A percentile compares a stretch with the other conserved stretches of the same genome.
phyloP scores from a whole-genome alignment of 805 yeast species.

The Debaryomyces castellii region DNA sequence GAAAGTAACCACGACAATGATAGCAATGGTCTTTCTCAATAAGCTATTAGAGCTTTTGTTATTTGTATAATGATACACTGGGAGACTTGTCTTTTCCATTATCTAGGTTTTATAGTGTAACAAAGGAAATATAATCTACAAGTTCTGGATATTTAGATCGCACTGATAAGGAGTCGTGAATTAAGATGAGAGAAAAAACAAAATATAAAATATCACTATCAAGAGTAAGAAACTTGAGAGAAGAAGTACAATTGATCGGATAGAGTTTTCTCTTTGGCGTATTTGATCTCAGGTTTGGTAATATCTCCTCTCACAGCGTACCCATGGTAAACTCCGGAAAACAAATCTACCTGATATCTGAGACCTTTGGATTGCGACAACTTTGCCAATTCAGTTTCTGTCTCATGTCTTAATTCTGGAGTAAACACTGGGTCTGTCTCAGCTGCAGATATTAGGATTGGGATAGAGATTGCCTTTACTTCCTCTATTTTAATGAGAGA shows the following conservation, averaged over 20 bases:
- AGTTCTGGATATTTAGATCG: too few species aligned
- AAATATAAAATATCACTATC: too few species aligned
- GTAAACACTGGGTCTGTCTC: conserved; percentile 62
- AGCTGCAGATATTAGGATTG: conserved; percentile 69
- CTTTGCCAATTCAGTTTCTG: conserved; percentile 49
- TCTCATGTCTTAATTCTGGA: conserved; percentile 53
- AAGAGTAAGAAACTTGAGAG: background rate
- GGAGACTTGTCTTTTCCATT: background rate
- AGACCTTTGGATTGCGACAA: conserved; percentile 43
- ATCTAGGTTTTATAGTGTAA: background rate
- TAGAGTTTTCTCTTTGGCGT: conserved; percentile 67
- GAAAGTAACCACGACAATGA: background rate
- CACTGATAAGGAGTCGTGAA: too few species aligned
- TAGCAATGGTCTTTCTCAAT: background rate
- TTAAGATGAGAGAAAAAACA: too few species aligned
- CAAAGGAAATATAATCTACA: too few species aligned
- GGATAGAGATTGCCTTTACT: conserved; percentile 53
- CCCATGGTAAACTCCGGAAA: conserved; percentile 68
- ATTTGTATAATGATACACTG: background rate
- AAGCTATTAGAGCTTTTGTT: background rate
- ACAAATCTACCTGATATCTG: conserved; percentile 57
- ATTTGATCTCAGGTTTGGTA: conserved; percentile 45
- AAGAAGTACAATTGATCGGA: conserved; percentile 33
- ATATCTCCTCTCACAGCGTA: conserved; percentile 75
- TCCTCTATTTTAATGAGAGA: conserved; percentile 64